Percentiles rank a stretch among this genome's conserved stretches.
Evolutionary conservation across 306 rosid genomes (phyloP).

Genomic region (Lagenaria siceraria): DNA sequence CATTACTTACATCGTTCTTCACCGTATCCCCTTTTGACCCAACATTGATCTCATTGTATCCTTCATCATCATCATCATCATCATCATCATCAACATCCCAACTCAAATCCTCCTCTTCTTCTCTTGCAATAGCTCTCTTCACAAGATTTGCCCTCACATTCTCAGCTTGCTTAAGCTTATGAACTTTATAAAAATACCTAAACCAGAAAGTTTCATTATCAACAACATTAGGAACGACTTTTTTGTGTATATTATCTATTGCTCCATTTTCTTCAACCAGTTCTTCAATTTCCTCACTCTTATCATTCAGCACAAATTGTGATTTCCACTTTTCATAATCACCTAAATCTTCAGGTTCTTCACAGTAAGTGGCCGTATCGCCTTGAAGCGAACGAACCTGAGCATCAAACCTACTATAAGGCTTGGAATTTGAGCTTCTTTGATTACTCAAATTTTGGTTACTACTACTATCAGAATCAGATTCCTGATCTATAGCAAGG

Average conservation of each 20-base stretch:
- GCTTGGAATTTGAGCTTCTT: constrained; percentile 32
- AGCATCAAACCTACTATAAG: constrained; percentile 58
- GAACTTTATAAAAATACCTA: constrained; percentile 62
- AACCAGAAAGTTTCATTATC: constrained; percentile 59
- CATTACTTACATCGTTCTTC: constrained; percentile 21
- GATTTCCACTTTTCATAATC: constrained; percentile 47
- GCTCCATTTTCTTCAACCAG: constrained; percentile 44
- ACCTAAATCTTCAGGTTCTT: constrained; percentile 55
- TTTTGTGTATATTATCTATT: constrained; percentile 34
- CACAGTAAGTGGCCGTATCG: constrained; percentile 48
- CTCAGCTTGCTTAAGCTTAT: constrained; percentile 56
- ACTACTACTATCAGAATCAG: constrained; percentile 33
- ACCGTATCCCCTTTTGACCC: constrained; percentile 4
- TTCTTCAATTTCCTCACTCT: constrained; percentile 39
- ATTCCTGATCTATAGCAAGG: constrained; percentile 40
- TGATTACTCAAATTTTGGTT: constrained; percentile 13
- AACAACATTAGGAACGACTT: constrained; percentile 40
- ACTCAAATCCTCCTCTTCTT: constrained; percentile 75
- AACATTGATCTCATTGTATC: constrained; percentile 12
- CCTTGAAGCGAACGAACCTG: constrained; percentile 53
- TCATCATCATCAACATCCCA: constrained; percentile 88
- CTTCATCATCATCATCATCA: constrained; percentile 29
- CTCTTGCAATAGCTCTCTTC: constrained; percentile 42
- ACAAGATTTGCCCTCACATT: constrained; percentile 58
- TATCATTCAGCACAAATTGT: constrained; percentile 38